Percentiles rank a stretch among this genome's conserved stretches.
These are phyloP conservation scores for Cercospora citrullina DNA, from an alignment of 2,329 filamentous ascomycete genomes.

Conservation along the genomic window DNA sequence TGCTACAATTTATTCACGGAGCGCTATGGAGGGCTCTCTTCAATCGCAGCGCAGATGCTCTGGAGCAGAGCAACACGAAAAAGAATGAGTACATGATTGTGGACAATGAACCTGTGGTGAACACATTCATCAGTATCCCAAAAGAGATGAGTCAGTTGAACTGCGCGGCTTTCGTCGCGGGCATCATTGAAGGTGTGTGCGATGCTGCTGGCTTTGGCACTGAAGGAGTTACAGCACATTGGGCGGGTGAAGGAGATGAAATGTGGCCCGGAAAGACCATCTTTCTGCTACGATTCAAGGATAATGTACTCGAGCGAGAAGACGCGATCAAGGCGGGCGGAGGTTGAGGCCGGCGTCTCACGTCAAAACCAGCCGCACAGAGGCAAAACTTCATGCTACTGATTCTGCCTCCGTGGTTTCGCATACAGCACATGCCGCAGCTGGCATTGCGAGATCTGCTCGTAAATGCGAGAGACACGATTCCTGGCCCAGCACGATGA, in stretches of 20 bases:
- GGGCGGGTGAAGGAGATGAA: slow-evolving; percentile 56
- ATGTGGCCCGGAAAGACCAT: slow-evolving; percentile 98
- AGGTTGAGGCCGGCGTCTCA: slow-evolving; percentile 22
- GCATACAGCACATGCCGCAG: not conserved
- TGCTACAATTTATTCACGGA: slow-evolving; percentile 94
- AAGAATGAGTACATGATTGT: slow-evolving; percentile 98
- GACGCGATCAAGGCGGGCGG: slow-evolving; percentile 47
- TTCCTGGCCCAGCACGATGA: not conserved
- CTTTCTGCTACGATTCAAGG: slow-evolving; percentile 88
- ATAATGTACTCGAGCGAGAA: slow-evolving; percentile 90
- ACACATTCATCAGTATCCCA: slow-evolving; percentile 88
- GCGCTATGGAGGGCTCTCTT: slow-evolving; percentile 92
- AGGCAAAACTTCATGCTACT: not conserved
- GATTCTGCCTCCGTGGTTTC: not conserved
- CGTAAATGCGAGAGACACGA: not conserved
- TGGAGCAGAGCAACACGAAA: slow-evolving; percentile 84
- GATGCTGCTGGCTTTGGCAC: slow-evolving; percentile 89
- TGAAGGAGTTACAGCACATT: slow-evolving; percentile 80
- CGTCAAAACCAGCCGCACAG: not conserved
- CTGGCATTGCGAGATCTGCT: not conserved
- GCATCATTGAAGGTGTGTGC: slow-evolving; percentile 92
- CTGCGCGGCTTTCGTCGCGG: slow-evolving; percentile 92
- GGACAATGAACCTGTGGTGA: slow-evolving; percentile 95
- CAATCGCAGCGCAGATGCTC: slow-evolving; percentile 81
- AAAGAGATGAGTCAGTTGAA: slow-evolving; percentile 96